Evolutionary conservation across 2,329 filamentous ascomycete genomes (phyloP).

Genomic region (Clonostachys chloroleuca): DNA sequence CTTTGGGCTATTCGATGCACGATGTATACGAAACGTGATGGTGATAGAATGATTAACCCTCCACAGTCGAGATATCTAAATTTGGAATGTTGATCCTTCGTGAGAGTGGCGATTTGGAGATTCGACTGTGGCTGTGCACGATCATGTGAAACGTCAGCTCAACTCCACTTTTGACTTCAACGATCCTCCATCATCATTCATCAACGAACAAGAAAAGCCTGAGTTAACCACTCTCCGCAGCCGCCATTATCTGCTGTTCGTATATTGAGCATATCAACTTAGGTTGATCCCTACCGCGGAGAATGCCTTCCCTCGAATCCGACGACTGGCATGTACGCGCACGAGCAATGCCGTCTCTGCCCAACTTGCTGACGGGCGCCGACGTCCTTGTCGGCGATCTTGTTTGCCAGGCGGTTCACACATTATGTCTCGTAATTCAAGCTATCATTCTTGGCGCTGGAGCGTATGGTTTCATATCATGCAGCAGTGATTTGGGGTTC

Average conservation of each 20-base stretch:
- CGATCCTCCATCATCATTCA: not conserved
- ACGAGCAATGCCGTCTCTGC: not conserved
- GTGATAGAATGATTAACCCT: not conserved
- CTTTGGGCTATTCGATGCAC: not conserved
- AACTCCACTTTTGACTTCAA: not conserved
- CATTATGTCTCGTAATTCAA: constrained; percentile 2
- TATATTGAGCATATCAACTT: not conserved
- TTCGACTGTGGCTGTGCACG: too few species aligned
- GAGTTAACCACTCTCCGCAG: not conserved
- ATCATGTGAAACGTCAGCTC: too few species aligned
- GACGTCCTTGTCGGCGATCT: not conserved
- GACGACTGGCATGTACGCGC: not conserved
- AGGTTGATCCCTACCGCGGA: not conserved
- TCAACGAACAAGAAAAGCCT: not conserved
- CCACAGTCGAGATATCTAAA: too few species aligned
- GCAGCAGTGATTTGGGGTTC: not conserved
- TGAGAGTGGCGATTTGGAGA: too few species aligned
- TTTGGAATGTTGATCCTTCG: not conserved
- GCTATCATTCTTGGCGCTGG: not conserved
- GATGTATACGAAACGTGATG: not conserved
- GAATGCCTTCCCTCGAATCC: not conserved
- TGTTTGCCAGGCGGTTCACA: not conserved
- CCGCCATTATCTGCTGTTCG: not conserved
- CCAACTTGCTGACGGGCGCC: not conserved
- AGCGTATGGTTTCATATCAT: not conserved